Conservation (phyloP, 331 rosid genomes). For the Quercus phellos region DNA sequence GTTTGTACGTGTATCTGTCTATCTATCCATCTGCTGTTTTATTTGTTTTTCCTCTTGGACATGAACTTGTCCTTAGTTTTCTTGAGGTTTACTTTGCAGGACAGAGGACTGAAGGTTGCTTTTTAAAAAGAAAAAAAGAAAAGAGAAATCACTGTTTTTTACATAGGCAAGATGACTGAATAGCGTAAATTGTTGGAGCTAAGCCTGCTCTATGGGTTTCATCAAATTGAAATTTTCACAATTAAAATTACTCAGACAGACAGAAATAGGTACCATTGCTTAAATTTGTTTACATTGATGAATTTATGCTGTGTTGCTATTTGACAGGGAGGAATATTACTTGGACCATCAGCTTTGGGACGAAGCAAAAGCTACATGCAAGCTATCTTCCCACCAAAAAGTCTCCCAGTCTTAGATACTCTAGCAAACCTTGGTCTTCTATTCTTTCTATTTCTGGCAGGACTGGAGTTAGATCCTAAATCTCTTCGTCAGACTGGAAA, state of each 20-base stretch:
- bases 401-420: conserved; percentile 79
- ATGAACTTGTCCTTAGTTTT: not conserved
- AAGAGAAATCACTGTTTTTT: not conserved
- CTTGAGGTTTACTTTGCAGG: not conserved
- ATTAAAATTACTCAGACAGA: not conserved
- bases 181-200: not conserved
- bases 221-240: not conserved
- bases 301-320: conserved; percentile 5
- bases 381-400: conserved; percentile 64
- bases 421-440: conserved; percentile 83
- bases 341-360: conserved; percentile 85
- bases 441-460: conserved; percentile 72
- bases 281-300: not conserved
- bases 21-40: not conserved
- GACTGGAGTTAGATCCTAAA: conserved; percentile 72
- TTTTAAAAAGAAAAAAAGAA: not conserved
- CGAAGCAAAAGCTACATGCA: conserved; percentile 55
- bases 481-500: conserved; percentile 64
- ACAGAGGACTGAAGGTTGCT: not conserved
- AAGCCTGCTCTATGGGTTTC: not conserved
- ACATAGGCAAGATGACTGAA: not conserved
- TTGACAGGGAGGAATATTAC: conserved; percentile 83
- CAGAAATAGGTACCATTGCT: not conserved
- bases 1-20: not conserved
- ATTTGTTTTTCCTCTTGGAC: not conserved